Base-by-base conservation (phyloP, 306 rosid species). In the Cajanus cajan region DNA sequence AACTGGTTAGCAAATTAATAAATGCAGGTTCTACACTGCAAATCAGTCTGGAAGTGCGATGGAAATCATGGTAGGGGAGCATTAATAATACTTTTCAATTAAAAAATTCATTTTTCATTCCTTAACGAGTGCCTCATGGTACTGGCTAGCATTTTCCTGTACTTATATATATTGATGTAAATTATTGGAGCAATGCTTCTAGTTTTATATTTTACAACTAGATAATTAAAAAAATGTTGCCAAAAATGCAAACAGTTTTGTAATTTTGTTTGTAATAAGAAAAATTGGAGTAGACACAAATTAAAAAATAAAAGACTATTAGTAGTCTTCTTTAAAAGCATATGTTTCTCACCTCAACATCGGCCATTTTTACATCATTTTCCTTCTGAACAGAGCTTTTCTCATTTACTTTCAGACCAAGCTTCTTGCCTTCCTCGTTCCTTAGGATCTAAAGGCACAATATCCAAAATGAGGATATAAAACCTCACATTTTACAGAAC, bases 351-450 rank as follows among this genome's bases (percentile, higher is more conserved):
- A 93, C 99, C 92, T 89, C 98, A 71, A 82, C 92, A 84, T 91
- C 96, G 14, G 94, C 57, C 91, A 90, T 87, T 86, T 89, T 90
- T 76, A 80, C 87, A 84, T 93, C 98, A 57, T 77, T 88, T 66
- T 90, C 97, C 52, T 87, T 87, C 12, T 79, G 75, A 76, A 47
- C 87, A 63, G 94, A 83, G 73, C 84, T 79, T 87, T 92, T 90
- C 82, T 83, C 92, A 5, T 68, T 87, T 65, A 92, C 80, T 87
- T 96, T 93, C 87, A 93, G 80, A 80, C 99, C 97, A 74, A 89
- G 87, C 75, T 78, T 91, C 83, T 89, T 93, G 65, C 97, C 98
- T 83, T 96, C 98, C 83, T 93, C 97, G n/a, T 91, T 81, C 84
- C 98, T 90, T 64, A 93, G 83, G 37, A 73, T 82, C 98, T 93